These are phyloP conservation scores for Hygrophorus russula DNA, from an alignment of 768 basidiomycete species.

Conservation along the genomic window DNA sequence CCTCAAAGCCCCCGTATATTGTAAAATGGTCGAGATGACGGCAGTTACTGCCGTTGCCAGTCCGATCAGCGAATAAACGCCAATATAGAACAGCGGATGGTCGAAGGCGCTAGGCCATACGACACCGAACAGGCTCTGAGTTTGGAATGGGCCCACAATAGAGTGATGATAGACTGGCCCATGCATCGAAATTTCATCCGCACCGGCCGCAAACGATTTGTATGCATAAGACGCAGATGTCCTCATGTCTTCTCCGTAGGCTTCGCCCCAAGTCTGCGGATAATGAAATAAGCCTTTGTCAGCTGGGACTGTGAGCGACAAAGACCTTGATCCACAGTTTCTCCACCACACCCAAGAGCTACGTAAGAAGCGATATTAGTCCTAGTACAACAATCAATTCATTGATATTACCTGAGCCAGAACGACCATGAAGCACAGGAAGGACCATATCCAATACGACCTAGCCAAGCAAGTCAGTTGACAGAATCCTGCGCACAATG, in stretches of 20 bases:
- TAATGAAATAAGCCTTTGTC: background rate
- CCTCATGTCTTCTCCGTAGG: slow-evolving; percentile 26
- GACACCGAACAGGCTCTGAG: slow-evolving; percentile 16
- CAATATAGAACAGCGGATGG: slow-evolving; percentile 64
- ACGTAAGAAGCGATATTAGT: background rate
- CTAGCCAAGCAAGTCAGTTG: slow-evolving; percentile 17
- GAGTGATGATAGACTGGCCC: slow-evolving; percentile 18
- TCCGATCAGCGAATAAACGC: slow-evolving; percentile 54
- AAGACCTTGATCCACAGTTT: slow-evolving; percentile 68
- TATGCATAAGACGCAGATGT: slow-evolving; percentile 19
- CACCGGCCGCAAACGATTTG: slow-evolving; percentile 23
- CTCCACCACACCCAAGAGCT: slow-evolving; percentile 44
- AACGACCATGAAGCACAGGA: slow-evolving; percentile 38
- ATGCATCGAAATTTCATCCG: slow-evolving; percentile 27
- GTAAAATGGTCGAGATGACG: slow-evolving; percentile 35
- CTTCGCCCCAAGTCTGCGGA: slow-evolving; percentile 54
- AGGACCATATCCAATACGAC: slow-evolving; percentile 58
- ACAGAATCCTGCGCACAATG: background rate
- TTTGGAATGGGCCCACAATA: slow-evolving; percentile 14
- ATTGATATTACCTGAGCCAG: slow-evolving; percentile 18
- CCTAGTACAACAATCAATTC: background rate
- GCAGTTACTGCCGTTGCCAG: slow-evolving; percentile 34
- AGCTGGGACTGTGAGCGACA: background rate
- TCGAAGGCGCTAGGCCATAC: slow-evolving; percentile 40
- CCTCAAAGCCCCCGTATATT: slow-evolving; percentile 49